phyloP scores from a whole-genome alignment of 768 basidiomycete species.

The Podaxis sp. region DNA sequence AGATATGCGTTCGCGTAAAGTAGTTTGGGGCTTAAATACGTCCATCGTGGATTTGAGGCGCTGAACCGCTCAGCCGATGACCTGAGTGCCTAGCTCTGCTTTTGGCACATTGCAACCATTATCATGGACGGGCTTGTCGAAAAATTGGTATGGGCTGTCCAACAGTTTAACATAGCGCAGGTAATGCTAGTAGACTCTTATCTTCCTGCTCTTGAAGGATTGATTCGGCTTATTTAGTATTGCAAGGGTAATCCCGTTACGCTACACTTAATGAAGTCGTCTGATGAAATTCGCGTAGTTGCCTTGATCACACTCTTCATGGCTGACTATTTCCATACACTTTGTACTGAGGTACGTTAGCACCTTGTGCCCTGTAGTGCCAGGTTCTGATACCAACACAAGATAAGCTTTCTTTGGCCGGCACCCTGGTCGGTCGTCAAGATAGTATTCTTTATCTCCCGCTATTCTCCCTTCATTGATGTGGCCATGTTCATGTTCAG shows the following conservation, averaged over 20 bases:
- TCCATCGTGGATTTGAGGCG: background rate
- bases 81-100: background rate
- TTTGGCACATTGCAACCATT: background rate
- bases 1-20: background rate
- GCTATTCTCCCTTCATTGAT: constrained; percentile 8
- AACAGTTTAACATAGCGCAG: background rate
- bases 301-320: background rate
- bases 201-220: background rate
- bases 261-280: background rate
- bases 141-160: background rate
- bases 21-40: background rate
- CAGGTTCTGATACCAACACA: background rate
- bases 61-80: background rate
- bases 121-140: background rate
- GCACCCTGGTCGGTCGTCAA: constrained; percentile 1
- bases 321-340: background rate
- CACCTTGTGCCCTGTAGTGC: background rate
- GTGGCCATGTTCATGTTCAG: background rate
- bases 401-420: constrained; percentile 5
- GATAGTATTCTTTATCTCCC: background rate
- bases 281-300: background rate
- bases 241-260: background rate
- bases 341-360: background rate
- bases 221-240: background rate
- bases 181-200: background rate